A percentile compares a stretch with the other conserved stretches of the same genome.
These are phyloP conservation scores for Pyrenochaeta sp. DNA, from an alignment of 2,329 filamentous ascomycete genomes.

Conservation along the genomic window DNA sequence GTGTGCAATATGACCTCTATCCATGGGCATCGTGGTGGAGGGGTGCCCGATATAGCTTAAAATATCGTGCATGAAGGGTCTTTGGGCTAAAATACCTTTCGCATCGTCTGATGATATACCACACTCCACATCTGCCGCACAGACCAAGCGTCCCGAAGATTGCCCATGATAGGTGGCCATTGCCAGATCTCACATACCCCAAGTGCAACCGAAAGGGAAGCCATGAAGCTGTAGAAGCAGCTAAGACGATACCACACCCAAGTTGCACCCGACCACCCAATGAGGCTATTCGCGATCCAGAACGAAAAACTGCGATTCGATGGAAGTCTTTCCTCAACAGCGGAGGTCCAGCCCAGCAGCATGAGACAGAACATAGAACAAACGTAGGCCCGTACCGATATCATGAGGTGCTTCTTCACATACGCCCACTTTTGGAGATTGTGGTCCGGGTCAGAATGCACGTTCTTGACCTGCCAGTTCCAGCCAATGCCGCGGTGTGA, in stretches of 20 bases:
- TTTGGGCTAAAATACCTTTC: neutral
- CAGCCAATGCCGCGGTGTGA: slow-evolving; percentile 7
- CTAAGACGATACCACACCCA: slow-evolving; percentile 6
- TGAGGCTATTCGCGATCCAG: neutral
- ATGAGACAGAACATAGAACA: neutral
- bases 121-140: slow-evolving; percentile 10
- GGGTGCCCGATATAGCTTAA: no score
- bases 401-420: neutral
- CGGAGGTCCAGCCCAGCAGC: slow-evolving; percentile 1
- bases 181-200: slow-evolving; percentile 9
- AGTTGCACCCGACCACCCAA: slow-evolving; percentile 6
- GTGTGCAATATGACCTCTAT: no score
- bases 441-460: slow-evolving; percentile 1
- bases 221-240: slow-evolving; percentile 5
- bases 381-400: neutral
- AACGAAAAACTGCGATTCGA: neutral
- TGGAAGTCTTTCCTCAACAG: neutral
- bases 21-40: no score
- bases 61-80: no score
- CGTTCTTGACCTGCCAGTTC: slow-evolving; percentile 10
- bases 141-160: slow-evolving; percentile 4
- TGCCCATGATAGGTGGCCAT: slow-evolving; percentile 8
- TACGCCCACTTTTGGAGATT: neutral
- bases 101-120: slow-evolving; percentile 11
- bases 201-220: slow-evolving; percentile 3